Evolutionary conservation across 306 rosid genomes (phyloP), one percentile per base, ranked within the genome.

Genomic region (Parietaria judaica): DNA sequence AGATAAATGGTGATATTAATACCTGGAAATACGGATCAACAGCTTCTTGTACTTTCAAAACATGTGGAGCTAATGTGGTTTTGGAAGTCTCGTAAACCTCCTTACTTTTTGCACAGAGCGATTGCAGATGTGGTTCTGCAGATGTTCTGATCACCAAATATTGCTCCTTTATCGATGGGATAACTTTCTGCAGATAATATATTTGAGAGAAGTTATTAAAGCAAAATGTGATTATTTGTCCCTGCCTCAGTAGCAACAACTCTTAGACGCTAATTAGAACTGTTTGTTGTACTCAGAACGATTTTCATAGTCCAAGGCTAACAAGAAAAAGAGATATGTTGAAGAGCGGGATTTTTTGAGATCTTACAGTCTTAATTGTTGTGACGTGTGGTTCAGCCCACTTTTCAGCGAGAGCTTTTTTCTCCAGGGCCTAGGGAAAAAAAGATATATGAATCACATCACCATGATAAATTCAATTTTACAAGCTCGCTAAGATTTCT

Each of bases 351-450:
- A 53, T 46, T 46, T 41, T 5, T 5, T 41, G 9, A 43, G 47
- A 53, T 57, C 95, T 88, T 82, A 94, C 99, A 65, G 87, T 68
- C 79, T 78, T 88, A 36, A 94, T 57, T 67, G 83, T 80, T 78
- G 77, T 80, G 60, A 88, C 70, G 50, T 94, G 89, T 62, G 97
- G 97, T 70, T 83, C 94, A 35, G 94, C 89, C 99, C 99, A 88
- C 78, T 86, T 84, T 78, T 66, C 88, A 38, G 90, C 94, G 64
- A 80, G 95, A 50, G 73, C 84, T 64, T 75, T 84, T 66, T 84
- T 80, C 86, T 79, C 94, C 60, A 71, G 63, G 51, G 79, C 95
- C 97, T 90, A 54, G 61, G 60, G 60, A 66, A 71, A 66, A 69
- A 60, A 64, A 35, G 55, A 56, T 69, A 76, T 61, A 65, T 49